A percentile compares a stretch with the other conserved stretches of the same genome.
These are phyloP conservation scores for Pseudevernia furfuracea DNA, from an alignment of 495 filamentous ascomycete genomes.

Conservation along the genomic window DNA sequence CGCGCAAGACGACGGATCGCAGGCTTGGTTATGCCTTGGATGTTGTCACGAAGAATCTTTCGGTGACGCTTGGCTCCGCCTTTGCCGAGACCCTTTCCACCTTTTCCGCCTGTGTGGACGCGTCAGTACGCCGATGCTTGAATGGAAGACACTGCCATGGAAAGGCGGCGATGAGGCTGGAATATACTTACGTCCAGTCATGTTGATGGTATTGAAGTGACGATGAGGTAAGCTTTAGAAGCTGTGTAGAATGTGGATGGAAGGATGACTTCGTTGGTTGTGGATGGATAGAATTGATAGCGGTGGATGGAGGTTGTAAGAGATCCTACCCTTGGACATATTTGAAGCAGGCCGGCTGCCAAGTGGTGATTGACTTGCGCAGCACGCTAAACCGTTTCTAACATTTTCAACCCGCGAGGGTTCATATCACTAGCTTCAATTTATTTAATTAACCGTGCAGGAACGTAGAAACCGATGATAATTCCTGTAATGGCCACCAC, in stretches of 20 bases:
- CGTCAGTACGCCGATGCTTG: conserved; percentile 35
- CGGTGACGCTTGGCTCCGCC: conserved; percentile 83
- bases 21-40: conserved; percentile 98
- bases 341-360: conserved; percentile 33
- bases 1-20: conserved; percentile 99
- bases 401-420: conserved; percentile 11
- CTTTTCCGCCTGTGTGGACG: conserved; percentile 69
- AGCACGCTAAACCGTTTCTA: conserved; percentile 19
- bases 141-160: conserved; percentile 15
- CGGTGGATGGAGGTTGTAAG: conserved; percentile 35
- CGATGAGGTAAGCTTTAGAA: conserved; percentile 30
- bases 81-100: conserved; percentile 99
- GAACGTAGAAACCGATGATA: neutral
- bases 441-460: neutral
- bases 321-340: conserved; percentile 42
- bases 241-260: conserved; percentile 34
- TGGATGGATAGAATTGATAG: conserved; percentile 20
- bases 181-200: conserved; percentile 61
- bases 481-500: neutral
- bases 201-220: conserved; percentile 40
- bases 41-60: conserved; percentile 99
- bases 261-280: conserved; percentile 28
- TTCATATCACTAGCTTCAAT: conserved; percentile 20
- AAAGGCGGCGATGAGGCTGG: conserved; percentile 20
- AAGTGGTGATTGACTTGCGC: conserved; percentile 18